A percentile compares a stretch with the other conserved stretches of the same genome.
Evolutionary conservation across 1,284 basidiomycete genomes (phyloP).

Genomic region (Apiotrichum laibachii): DNA sequence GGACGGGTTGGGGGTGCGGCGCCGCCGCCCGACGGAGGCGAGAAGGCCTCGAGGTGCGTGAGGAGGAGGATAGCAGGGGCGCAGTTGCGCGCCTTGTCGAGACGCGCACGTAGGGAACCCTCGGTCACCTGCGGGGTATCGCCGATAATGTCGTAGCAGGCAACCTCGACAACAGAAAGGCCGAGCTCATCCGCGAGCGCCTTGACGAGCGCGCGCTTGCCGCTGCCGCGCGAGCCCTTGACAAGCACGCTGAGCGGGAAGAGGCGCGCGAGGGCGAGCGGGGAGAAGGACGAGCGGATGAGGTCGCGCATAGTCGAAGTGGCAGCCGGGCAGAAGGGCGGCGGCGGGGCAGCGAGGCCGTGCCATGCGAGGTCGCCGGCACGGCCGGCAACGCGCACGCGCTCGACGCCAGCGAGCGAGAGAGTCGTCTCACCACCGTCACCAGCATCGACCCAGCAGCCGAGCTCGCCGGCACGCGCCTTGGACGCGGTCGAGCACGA

Average conservation of each 20-base stretch:
- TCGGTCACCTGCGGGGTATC: slow-evolving; percentile 79
- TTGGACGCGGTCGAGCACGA: slow-evolving; percentile 50
- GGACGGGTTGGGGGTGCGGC: slow-evolving; percentile 19
- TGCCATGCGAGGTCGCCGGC: slow-evolving; percentile 33
- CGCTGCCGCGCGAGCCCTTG: slow-evolving; percentile 55
- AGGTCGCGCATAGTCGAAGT: slow-evolving; percentile 35
- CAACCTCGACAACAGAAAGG: slow-evolving; percentile 75
- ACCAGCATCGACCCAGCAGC: slow-evolving; percentile 76
- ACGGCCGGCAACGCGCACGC: slow-evolving; percentile 25
- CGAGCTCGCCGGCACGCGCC: slow-evolving; percentile 63
- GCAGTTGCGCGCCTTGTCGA: slow-evolving; percentile 75
- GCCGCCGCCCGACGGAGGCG: slow-evolving; percentile 67
- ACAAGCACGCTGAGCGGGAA: slow-evolving; percentile 51
- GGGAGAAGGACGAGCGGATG: slow-evolving; percentile 27
- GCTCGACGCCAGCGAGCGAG: slow-evolving; percentile 55
- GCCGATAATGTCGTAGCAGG: slow-evolving; percentile 79
- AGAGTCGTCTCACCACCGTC: slow-evolving; percentile 60
- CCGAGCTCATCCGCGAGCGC: slow-evolving; percentile 38
- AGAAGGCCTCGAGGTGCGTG: slow-evolving; percentile 78
- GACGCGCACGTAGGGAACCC: slow-evolving; percentile 67
- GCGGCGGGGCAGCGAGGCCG: slow-evolving; percentile 18
- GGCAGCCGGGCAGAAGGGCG: slow-evolving; percentile 26
- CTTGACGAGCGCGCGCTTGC: slow-evolving; percentile 53
- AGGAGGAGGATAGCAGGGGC: slow-evolving; percentile 84
- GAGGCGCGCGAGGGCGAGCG: slow-evolving; percentile 22